These are phyloP conservation scores for Domatiomyces catenatus DNA, from an alignment of 2,329 filamentous ascomycete genomes.

Conservation along the genomic window DNA sequence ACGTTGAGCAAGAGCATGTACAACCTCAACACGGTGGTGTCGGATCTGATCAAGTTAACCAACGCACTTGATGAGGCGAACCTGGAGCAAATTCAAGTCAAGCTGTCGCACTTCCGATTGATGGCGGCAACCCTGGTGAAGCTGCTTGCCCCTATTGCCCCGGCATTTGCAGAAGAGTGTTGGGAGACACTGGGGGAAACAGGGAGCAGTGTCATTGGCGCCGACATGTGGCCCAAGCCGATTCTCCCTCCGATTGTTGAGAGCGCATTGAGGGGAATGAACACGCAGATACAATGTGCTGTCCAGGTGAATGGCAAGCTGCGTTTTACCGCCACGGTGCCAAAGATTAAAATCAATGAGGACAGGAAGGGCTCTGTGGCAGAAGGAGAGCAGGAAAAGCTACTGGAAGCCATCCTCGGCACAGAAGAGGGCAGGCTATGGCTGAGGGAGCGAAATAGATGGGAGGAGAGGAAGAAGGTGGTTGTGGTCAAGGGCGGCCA, in stretches of 20 bases:
- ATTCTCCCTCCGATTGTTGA: slow-evolving; percentile 25
- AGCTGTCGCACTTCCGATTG: slow-evolving; percentile 21
- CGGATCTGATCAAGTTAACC: slow-evolving; percentile 66
- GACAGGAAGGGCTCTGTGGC: slow-evolving; percentile 1
- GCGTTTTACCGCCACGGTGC: slow-evolving; percentile 51
- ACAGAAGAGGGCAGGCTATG: slow-evolving; percentile 45
- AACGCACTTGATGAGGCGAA: slow-evolving; percentile 39
- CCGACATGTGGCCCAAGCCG: slow-evolving; percentile 41
- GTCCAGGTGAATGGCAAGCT: slow-evolving; percentile 72
- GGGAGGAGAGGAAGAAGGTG: slow-evolving; percentile 43
- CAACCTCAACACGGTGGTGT: slow-evolving; percentile 68
- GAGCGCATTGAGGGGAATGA: slow-evolving; percentile 35
- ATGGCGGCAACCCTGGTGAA: slow-evolving; percentile 42
- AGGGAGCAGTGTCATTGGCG: slow-evolving; percentile 30
- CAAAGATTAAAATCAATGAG: slow-evolving; percentile 13
- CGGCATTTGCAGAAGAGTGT: slow-evolving; percentile 66
- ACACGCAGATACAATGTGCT: slow-evolving; percentile 40
- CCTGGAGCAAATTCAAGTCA: slow-evolving; percentile 2
- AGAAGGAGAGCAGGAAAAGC: slow-evolving; percentile 20
- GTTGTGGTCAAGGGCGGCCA: slow-evolving; percentile 53
- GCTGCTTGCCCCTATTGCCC: slow-evolving; percentile 65
- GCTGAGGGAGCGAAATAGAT: slow-evolving; percentile 36
- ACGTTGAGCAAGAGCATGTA: slow-evolving; percentile 58
- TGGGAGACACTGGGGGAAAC: slow-evolving; percentile 46
- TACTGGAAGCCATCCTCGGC: slow-evolving; percentile 45